Percentiles rank a stretch among this genome's conserved stretches.
phyloP scores from a whole-genome alignment of 257 asterid species.

The Striga asiatica region DNA sequence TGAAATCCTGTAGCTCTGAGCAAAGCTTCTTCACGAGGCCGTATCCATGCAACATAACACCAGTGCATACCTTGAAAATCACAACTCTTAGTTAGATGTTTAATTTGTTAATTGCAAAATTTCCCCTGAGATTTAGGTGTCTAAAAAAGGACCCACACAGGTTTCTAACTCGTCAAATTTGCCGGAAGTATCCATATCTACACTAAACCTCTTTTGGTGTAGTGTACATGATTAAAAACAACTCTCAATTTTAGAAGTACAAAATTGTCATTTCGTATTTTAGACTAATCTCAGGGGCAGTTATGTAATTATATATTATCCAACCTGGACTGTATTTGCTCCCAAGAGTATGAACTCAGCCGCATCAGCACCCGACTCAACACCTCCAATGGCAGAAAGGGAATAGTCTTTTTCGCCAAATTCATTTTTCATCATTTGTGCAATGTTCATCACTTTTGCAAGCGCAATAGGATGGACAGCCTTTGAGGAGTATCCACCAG shows the following conservation, averaged over 20 bases:
- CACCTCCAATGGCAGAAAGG: conserved; percentile 95
- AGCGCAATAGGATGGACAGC: conserved; percentile 99
- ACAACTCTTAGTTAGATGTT: conserved; percentile 3
- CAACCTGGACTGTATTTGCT: conserved; percentile 91
- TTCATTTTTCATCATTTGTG: conserved; percentile 73
- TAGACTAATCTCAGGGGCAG: neutral
- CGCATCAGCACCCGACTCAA: conserved; percentile 85
- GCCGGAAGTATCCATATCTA: neutral
- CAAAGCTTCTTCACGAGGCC: conserved; percentile 73
- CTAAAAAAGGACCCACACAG: neutral
- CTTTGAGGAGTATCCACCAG: conserved; percentile 92
- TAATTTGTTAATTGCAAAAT: neutral
- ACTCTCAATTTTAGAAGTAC: neutral
- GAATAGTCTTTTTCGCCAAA: conserved; percentile 49
- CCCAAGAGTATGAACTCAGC: conserved; percentile 97
- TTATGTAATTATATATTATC: neutral
- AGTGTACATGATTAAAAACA: neutral
- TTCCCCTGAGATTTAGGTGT: neutral
- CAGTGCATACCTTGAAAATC: conserved; percentile 67
- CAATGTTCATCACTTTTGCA: conserved; percentile 91
- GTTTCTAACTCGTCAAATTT: no score
- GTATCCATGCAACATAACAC: conserved; percentile 94
- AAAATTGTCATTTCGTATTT: neutral
- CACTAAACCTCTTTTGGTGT: neutral
- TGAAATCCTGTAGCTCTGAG: conserved; percentile 78